Base-by-base conservation (phyloP, 495 filamentous ascomycete species). In the Penicillium silybi region DNA sequence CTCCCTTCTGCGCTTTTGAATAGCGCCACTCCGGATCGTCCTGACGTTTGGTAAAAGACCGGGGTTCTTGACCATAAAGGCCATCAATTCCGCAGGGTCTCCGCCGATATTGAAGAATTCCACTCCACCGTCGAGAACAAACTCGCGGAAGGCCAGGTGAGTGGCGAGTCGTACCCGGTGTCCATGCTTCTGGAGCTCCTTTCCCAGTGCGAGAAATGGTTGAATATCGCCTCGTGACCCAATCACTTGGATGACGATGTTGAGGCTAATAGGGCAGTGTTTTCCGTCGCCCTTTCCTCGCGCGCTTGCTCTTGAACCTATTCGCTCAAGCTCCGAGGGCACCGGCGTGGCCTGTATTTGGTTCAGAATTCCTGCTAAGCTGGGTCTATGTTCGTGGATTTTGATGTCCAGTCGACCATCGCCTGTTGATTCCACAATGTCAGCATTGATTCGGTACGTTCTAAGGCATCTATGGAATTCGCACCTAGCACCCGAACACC, bases 11-110 rank as follows among this genome's bases (percentile, higher is more conserved):
- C 85, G 74, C 50, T 81, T 78, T 2, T 79, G 75, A 29, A 92
- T 81, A 45, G 89, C 89, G 5, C 88, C 88, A 16, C 73, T 81
- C 26, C 80, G 76, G 27, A 92, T 66, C 2, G 84, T 78, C 37
- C 82, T 75, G 22, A 91, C 69, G 4, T 80, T 81, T 0, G 88
- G 89, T 62, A 92, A 85, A 42, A 93, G 74, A 1, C 88, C 86
- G 6, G 88, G 86, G 63, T 93, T 89, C 61, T 91, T 89, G 16
- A 92, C 88, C 89, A 92, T 91, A 57, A 89, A 92, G 0, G 85
- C 81, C 89, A 93, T 93, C 18, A 93, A 77, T 54, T 89, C 83
- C 0, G 82, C 77, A 3, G 89, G 89, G 63, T 92, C 86, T 18
- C 89, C 89, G 4, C 89, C 88, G 23, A 92, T 88, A 44, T 72